Conservation (phyloP, 495 filamentous ascomycete genomes). For the Xylaria scruposa region DNA sequence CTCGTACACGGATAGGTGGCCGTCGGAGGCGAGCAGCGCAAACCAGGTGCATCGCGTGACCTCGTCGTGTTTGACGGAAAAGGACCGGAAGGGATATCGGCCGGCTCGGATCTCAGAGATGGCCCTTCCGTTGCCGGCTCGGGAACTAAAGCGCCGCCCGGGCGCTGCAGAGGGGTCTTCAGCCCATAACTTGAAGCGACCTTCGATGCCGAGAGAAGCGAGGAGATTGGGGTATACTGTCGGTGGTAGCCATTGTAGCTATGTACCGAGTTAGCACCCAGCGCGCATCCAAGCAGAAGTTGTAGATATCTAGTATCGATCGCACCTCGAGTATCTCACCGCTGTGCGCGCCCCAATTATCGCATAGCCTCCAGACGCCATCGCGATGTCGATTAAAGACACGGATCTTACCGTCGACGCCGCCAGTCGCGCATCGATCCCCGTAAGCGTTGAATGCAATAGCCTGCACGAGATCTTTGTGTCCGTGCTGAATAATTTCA, state of each 20-base stretch:
- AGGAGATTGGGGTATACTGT: conserved; percentile 64
- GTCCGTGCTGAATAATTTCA: conserved; percentile 62
- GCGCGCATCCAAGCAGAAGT: conserved; percentile 3
- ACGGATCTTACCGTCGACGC: conserved; percentile 90
- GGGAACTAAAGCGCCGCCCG: conserved; percentile 75
- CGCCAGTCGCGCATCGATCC: conserved; percentile 87
- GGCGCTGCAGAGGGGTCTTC: conserved; percentile 80
- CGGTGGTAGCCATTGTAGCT: conserved; percentile 80
- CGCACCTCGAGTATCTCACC: conserved; percentile 89
- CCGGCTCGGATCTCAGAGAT: conserved; percentile 54
- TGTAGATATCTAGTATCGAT: conserved; percentile 1
- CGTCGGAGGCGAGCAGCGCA: conserved; percentile 81
- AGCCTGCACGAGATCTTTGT: conserved; percentile 72
- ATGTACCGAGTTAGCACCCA: conserved; percentile 4
- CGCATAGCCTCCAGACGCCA: conserved; percentile 77
- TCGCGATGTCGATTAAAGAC: conserved; percentile 85
- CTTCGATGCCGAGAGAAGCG: conserved; percentile 79
- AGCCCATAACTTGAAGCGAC: conserved; percentile 86
- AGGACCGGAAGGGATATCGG: conserved; percentile 64
- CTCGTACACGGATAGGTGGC: conserved; percentile 79
- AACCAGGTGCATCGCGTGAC: conserved; percentile 76
- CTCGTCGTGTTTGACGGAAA: conserved; percentile 78
- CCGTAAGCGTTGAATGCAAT: conserved; percentile 81
- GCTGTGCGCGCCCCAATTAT: conserved; percentile 90
- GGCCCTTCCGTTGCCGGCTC: conserved; percentile 41